A percentile compares a stretch with the other conserved stretches of the same genome.
Evolutionary conservation across 257 asterid genomes (phyloP).

Genomic region (Gentiana straminea): DNA sequence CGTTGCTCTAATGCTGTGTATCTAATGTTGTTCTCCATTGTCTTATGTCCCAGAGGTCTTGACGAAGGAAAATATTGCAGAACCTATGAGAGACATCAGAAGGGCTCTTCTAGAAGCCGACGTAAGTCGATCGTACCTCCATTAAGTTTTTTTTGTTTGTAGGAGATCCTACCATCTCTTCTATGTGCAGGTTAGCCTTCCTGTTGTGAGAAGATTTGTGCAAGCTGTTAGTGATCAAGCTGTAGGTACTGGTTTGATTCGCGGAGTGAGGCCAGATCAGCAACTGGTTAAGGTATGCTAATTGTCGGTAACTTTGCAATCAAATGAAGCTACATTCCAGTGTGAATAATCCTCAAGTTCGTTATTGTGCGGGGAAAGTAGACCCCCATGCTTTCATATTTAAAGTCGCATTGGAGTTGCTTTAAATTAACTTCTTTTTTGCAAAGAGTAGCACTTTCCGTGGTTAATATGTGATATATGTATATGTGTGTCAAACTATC

Average conservation of each 20-base stretch:
- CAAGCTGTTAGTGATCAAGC: slow-evolving; percentile 87
- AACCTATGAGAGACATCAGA: slow-evolving; percentile 93
- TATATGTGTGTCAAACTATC: too few species aligned
- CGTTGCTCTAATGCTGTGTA: background rate
- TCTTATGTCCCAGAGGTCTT: slow-evolving; percentile 54
- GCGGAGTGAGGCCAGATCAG: slow-evolving; percentile 93
- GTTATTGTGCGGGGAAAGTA: too few species aligned
- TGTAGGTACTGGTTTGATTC: slow-evolving; percentile 82
- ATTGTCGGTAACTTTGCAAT: too few species aligned
- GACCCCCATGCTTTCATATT: too few species aligned
- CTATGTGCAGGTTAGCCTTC: slow-evolving; percentile 82
- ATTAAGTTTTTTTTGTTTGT: background rate
- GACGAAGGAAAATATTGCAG: slow-evolving; percentile 91
- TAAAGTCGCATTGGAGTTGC: too few species aligned
- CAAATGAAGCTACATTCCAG: too few species aligned
- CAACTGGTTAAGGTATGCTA: slow-evolving; percentile 82
- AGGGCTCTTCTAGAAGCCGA: slow-evolving; percentile 97
- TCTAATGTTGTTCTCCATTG: background rate
- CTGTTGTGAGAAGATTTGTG: slow-evolving; percentile 94
- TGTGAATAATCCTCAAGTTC: too few species aligned
- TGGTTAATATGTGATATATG: too few species aligned
- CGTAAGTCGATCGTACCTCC: slow-evolving; percentile 34
- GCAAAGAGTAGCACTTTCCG: too few species aligned
- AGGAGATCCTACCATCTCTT: slow-evolving; percentile 2
- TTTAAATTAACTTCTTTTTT: too few species aligned